Percentiles rank a stretch among this genome's conserved stretches.
phyloP scores from a whole-genome alignment of 129 eudicot genomes.

The Flaveria sonorensis region DNA sequence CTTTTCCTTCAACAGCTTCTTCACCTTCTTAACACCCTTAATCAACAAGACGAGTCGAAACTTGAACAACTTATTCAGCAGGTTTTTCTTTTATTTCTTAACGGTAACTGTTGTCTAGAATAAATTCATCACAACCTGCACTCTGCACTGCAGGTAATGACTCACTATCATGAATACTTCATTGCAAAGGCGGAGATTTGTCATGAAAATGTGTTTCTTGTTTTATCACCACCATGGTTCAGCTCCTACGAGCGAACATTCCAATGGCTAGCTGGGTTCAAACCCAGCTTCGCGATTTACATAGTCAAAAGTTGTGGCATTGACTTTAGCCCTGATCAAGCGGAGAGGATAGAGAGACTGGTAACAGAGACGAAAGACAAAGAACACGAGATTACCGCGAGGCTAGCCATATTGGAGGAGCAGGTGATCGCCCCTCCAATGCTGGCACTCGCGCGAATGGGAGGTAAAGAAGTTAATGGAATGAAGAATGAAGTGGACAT shows the following conservation, averaged over 20 bases:
- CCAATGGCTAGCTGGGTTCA: conserved; percentile 48
- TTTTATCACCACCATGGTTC: conserved; percentile 54
- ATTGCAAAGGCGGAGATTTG: conserved; percentile 34
- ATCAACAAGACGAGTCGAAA: conserved; percentile 25
- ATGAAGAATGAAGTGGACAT: conserved; percentile 19
- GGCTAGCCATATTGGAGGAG: conserved; percentile 27
- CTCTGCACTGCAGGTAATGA: conserved; percentile 6
- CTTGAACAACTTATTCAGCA: conserved; percentile 20
- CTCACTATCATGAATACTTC: conserved; percentile 45
- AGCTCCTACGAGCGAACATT: conserved; percentile 46
- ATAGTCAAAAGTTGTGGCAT: conserved; percentile 30
- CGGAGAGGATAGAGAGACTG: conserved; percentile 23
- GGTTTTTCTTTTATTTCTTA: too few relatives aligned
- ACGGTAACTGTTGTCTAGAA: too few relatives aligned
- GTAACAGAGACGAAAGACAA: conserved; percentile 10
- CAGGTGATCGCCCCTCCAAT: conserved; percentile 25
- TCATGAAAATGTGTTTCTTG: conserved; percentile 35
- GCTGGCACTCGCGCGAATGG: conserved; percentile 32
- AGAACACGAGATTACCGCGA: conserved; percentile 26
- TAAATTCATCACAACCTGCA: too few relatives aligned
- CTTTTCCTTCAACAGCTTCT: conserved; percentile 33
- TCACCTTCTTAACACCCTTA: not conserved
- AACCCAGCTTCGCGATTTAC: conserved; percentile 30
- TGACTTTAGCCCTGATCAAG: conserved; percentile 29
- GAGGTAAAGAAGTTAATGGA: conserved; percentile 36